Base-by-base conservation (phyloP, 257 asterid species). In the Solanum medicagineum region DNA sequence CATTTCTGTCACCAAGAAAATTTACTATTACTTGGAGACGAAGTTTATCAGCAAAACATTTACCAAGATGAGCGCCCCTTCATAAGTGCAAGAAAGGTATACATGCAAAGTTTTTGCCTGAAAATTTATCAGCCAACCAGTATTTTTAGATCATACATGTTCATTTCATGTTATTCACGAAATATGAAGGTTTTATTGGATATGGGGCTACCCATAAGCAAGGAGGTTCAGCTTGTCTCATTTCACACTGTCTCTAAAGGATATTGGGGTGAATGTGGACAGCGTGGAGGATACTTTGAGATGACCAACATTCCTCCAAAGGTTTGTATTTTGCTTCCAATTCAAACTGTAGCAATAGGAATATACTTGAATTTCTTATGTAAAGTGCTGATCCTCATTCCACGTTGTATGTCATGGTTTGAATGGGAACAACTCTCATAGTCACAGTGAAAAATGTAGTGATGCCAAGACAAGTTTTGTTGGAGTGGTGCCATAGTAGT, bases 1-100 rank as follows among this genome's bases (percentile, higher is more conserved):
- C 89, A 83, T 51, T 95, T 94, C 89, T 96, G 99, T 90, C 92
- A 94, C 90, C 93, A 90, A 87, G 96, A 96, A 92, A 94, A 92
- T 70, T 80, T 96, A 87, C 96, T 90, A 20, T 90, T 96, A 91
- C 97, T 96, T 68, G 99, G 93, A 29, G 99, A 97, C 83, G 99
- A 97, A 91, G 99, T 97, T 85, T 97, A 97, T 90, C 99, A 97
- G 93, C 98, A 95, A 91, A 97, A 97, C 80, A 89, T 97, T 80
- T 97, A 97, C 95, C 99, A 95, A 89, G 99, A 95, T 55, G 99
- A 95, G 87, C 98, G 98, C 22, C 98, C 99, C 24, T 97, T 97
- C 89, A 83, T 97, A 81, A 97, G 99, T 88, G 89, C 99, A 42
- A 89, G 92, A 77, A 97, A 97, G 99, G 99, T 97, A 87, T 10